Evolutionary conservation across 202 grass and related monocot species (phyloP).

Genomic region (Brachypodium distachyon): DNA sequence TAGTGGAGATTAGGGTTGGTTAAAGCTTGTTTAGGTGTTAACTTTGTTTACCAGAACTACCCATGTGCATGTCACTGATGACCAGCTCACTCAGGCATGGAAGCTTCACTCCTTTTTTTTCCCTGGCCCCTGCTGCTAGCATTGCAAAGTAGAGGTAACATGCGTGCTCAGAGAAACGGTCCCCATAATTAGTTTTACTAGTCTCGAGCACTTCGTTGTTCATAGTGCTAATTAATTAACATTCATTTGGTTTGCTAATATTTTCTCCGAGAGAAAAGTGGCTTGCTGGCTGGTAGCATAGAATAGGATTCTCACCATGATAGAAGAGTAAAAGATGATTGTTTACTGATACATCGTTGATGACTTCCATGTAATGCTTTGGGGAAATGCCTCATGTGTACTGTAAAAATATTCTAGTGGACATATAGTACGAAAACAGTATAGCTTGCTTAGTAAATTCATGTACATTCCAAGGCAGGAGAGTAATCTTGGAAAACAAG

Average conservation of each 20-base stretch:
- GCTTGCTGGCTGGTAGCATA: not conserved
- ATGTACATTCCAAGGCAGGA: no score
- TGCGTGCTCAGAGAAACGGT: conserved; percentile 17
- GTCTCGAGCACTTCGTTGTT: not conserved
- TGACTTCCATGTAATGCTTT: conserved; percentile 11
- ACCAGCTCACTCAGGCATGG: not conserved
- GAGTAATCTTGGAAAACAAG: no score
- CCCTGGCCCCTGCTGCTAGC: not conserved
- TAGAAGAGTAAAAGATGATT: conserved; percentile 17
- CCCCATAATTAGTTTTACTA: not conserved
- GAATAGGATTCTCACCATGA: conserved; percentile 36
- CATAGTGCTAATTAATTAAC: conserved; percentile 10
- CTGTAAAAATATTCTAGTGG: not conserved
- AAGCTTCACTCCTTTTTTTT: conserved; percentile 29
- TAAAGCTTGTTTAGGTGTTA: conserved; percentile 17
- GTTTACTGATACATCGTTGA: conserved; percentile 25
- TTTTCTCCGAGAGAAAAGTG: conserved; percentile 28
- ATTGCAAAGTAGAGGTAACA: conserved; percentile 29
- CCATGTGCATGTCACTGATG: conserved; percentile 25
- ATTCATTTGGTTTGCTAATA: conserved; percentile 19
- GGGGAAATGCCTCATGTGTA: not conserved
- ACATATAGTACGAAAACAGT: no score
- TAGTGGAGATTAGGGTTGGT: conserved; percentile 14
- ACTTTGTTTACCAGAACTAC: not conserved
- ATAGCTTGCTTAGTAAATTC: no score